Evolutionary conservation across 768 basidiomycete species (phyloP), one percentile per base, ranked within the genome.

Genomic region (Lactifluus subvellereus): DNA sequence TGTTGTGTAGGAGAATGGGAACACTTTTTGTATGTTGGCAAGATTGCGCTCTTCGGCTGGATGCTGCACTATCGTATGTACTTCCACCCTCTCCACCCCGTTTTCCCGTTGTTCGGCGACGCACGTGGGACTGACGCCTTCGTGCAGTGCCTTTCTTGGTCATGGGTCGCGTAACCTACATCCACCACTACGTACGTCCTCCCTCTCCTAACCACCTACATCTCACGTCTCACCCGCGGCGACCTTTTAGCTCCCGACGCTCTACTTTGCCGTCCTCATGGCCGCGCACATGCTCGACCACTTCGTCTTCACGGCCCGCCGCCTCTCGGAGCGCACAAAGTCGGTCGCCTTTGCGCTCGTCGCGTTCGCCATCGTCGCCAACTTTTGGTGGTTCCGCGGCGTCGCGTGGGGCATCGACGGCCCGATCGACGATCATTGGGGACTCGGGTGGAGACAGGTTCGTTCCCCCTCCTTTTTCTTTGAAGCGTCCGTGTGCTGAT

Each of bases 231-330:
- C 53, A 38, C 43, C n/a, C 51, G 37, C 6, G 42, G 35, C 54
- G 18, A 22, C 61, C 27, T 27, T 27, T 1, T 69, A 94, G 91
- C 85, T 98, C 10, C 96, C 96, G 6, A 94, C 96, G 0, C 79
- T 98, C n/a, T 98, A 94, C 78, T 99, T 99, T 75, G 82, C 94
- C 27, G 92, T 98, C 53, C 76, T 98, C 57, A 93, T 96, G 89
- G 77, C 87, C 50, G 91, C 88, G 0, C 93, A 97, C 72, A 73
- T 98, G 60, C 79, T 96, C 65, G 95, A 99, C 74, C 94, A 97
- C 73, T 90, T 94, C 74, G 77, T 98, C 69, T 98, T 99, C 77
- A 83, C 84, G 3, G 85, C 91, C 14, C 78, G 80, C 38, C 80
- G 84, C 11, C 77, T 88, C 62, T 80, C 82, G 11, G 75, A 77